phyloP scores from a whole-genome alignment of 345 rosid species.

The Reutealis trisperma region DNA sequence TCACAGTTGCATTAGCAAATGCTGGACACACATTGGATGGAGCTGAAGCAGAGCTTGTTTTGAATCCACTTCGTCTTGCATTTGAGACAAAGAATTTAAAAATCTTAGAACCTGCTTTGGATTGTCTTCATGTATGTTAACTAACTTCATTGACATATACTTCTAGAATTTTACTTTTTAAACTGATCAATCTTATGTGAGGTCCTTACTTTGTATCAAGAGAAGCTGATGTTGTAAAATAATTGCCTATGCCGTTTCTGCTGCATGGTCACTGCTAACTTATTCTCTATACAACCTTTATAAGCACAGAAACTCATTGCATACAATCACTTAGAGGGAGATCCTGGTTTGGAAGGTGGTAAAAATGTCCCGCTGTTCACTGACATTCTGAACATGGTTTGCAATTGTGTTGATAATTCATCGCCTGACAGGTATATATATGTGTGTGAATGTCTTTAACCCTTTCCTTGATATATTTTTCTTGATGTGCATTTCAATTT shows the following conservation, averaged over 20 bases:
- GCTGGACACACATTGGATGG: constrained; percentile 87
- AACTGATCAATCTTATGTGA: neutral
- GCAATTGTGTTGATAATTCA: constrained; percentile 89
- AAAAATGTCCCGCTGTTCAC: constrained; percentile 78
- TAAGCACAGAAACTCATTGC: constrained; percentile 87
- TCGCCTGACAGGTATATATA: constrained; percentile 81
- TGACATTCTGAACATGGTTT: constrained; percentile 84
- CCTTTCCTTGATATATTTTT: constrained; percentile 13
- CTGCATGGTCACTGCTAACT: constrained; percentile 13
- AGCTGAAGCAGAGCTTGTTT: constrained; percentile 81
- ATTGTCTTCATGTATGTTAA: constrained; percentile 89
- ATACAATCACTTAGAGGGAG: constrained; percentile 94
- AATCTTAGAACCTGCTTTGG: constrained; percentile 90
- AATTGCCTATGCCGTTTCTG: constrained; percentile 4
- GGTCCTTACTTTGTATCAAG: constrained; percentile 6
- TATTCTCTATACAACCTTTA: constrained; percentile 28
- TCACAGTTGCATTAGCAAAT: constrained; percentile 61
- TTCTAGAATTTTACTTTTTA: neutral
- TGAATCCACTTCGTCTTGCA: constrained; percentile 91
- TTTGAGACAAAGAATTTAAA: constrained; percentile 89
- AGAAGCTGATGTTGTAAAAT: constrained; percentile 1
- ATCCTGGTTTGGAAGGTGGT: constrained; percentile 94
- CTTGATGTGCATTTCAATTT: constrained; percentile 31
- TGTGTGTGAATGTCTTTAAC: constrained; percentile 6
- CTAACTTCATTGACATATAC: constrained; percentile 7